Percentiles rank a stretch among this genome's conserved stretches.
phyloP scores from a whole-genome alignment of 805 yeast species.

The Hemisphaericaspora nanyangensis region DNA sequence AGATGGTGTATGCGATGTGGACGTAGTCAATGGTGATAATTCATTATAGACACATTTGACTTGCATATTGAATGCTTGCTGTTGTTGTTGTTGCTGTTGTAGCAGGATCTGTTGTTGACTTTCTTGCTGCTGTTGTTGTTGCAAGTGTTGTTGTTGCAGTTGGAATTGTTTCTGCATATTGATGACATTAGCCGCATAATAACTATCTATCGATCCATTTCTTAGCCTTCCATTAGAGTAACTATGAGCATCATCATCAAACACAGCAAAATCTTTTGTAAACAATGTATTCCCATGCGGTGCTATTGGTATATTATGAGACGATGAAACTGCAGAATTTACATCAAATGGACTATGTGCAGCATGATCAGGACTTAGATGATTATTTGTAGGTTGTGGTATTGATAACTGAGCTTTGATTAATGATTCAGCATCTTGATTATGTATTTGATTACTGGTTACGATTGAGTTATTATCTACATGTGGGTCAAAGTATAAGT shows the following conservation, averaged over 20 bases:
- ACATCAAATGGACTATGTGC: conserved; percentile 10
- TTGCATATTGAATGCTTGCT: not conserved
- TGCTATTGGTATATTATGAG: conserved; percentile 3
- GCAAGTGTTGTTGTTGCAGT: conserved; percentile 3
- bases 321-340: conserved; percentile 10
- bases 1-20: conserved; percentile 41
- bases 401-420: conserved; percentile 6
- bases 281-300: not conserved
- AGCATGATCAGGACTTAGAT: conserved; percentile 1
- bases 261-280: conserved; percentile 4
- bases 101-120: conserved; percentile 1
- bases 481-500: conserved; percentile 19
- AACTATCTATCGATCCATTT: conserved; percentile 16
- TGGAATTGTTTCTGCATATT: conserved; percentile 3
- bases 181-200: conserved; percentile 12
- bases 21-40: conserved; percentile 40
- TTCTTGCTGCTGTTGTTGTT: conserved; percentile 3
- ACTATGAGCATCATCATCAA: conserved; percentile 4
- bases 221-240: conserved; percentile 6
- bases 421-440: conserved; percentile 8
- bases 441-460: conserved; percentile 4
- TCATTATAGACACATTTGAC: conserved; percentile 15
- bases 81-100: conserved; percentile 1
- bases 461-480: conserved; percentile 7
- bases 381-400: not conserved